Percentiles rank a stretch among this genome's conserved stretches.
Conservation (phyloP, 2,329 filamentous ascomycete species). For the Acrocalymma vagum region DNA sequence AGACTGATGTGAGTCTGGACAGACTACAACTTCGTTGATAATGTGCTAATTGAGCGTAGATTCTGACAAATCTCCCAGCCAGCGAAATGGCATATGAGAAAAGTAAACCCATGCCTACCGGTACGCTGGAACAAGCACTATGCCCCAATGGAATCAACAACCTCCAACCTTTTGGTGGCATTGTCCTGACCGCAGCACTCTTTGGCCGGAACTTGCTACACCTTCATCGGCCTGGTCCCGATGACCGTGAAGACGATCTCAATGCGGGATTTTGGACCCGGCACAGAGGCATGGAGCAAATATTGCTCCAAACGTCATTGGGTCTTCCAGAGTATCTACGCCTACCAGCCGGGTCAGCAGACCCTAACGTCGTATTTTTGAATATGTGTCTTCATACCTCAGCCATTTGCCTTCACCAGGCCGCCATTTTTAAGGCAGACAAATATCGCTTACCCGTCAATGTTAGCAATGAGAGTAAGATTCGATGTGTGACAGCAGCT, state of each 20-base stretch:
- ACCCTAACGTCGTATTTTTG: constrained; percentile 88
- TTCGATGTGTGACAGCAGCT: constrained; percentile 90
- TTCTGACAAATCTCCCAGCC: constrained; percentile 83
- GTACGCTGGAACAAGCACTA: constrained; percentile 74
- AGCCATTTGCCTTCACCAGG: constrained; percentile 96
- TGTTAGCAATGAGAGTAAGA: constrained; percentile 88
- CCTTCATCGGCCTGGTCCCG: constrained; percentile 82
- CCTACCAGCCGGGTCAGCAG: constrained; percentile 76
- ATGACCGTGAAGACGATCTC: constrained; percentile 85
- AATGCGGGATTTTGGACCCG: constrained; percentile 97
- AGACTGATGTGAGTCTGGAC: constrained; percentile 73
- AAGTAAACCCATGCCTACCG: constrained; percentile 76
- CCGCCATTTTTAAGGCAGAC: constrained; percentile 96
- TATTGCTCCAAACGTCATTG: constrained; percentile 85
- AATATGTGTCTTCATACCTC: constrained; percentile 99
- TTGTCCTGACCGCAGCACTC: constrained; percentile 85
- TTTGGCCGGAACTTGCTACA: constrained; percentile 93
- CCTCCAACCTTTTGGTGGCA: constrained; percentile 79
- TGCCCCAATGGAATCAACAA: constrained; percentile 75
- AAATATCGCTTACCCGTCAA: constrained; percentile 80
- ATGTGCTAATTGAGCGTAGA: constrained; percentile 51
- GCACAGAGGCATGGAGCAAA: constrained; percentile 87
- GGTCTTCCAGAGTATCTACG: constrained; percentile 83
- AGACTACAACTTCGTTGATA: background rate
- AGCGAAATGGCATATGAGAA: constrained; percentile 86